phyloP scores from a whole-genome alignment of 2,329 filamentous ascomycete species.

The Venturia aucupariae region DNA sequence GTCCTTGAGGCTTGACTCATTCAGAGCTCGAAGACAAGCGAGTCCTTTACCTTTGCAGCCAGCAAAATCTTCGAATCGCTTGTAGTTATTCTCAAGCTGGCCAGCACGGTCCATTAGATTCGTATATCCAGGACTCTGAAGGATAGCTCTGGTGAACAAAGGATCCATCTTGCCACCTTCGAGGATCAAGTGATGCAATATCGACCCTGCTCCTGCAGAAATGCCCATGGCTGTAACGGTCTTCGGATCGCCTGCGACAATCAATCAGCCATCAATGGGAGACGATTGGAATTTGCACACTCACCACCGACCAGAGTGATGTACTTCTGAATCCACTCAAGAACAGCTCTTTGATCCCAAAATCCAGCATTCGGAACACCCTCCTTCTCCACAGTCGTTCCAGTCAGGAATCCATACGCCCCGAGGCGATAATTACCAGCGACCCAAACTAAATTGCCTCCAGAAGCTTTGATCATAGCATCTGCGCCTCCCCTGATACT shows the following conservation, averaged over 20 bases:
- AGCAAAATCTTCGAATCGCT: conserved; percentile 5
- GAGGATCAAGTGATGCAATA: conserved; percentile 42
- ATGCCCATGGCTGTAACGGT: conserved; percentile 43
- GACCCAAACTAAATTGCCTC: conserved; percentile 37
- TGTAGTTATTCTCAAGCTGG: conserved; percentile 6
- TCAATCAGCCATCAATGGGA: not conserved
- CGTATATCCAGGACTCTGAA: conserved; percentile 22
- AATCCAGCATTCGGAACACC: conserved; percentile 37
- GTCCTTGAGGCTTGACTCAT: not conserved
- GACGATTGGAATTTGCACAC: not conserved
- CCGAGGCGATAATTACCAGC: conserved; percentile 37
- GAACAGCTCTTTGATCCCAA: conserved; percentile 32
- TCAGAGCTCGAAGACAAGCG: conserved; percentile 4
- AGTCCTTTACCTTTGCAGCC: conserved; percentile 11
- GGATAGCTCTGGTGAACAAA: conserved; percentile 31
- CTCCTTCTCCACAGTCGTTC: conserved; percentile 34
- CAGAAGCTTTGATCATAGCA: conserved; percentile 18
- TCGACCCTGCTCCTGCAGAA: conserved; percentile 42
- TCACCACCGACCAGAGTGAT: conserved; percentile 32
- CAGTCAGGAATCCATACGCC: conserved; percentile 40
- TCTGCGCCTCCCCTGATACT: not conserved
- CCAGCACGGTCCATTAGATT: not conserved
- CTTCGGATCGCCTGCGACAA: conserved; percentile 32
- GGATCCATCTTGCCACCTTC: conserved; percentile 36
- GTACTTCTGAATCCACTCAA: conserved; percentile 42